Conservation (phyloP, 164 flowering plant genomes). For the Malania oleifera region DNA sequence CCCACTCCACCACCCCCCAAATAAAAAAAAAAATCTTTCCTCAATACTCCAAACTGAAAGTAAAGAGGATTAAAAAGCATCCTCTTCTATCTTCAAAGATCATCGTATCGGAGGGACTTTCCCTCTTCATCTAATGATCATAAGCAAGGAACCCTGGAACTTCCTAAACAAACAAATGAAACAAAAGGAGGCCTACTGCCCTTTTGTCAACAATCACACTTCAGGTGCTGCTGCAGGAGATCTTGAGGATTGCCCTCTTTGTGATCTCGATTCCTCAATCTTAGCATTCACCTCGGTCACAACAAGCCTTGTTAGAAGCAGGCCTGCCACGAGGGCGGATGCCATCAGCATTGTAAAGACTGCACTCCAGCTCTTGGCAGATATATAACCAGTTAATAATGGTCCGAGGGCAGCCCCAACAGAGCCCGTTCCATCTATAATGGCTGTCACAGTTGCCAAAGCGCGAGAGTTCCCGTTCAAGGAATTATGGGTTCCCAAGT, state of each 20-base stretch:
- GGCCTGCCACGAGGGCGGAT: constrained; percentile 60
- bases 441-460: constrained; percentile 77
- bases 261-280: constrained; percentile 34
- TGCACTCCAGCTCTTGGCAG: constrained; percentile 55
- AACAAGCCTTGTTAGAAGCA: constrained; percentile 58
- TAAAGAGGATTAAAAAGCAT: constrained; percentile 10
- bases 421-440: constrained; percentile 87
- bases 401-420: constrained; percentile 86
- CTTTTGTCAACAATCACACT: too few relatives aligned
- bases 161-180: background rate
- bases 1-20: too few relatives aligned
- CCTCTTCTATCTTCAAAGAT: constrained; percentile 6
- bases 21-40: too few relatives aligned
- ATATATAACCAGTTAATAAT: constrained; percentile 62
- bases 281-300: constrained; percentile 58
- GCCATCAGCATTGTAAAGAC: constrained; percentile 76
- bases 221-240: constrained; percentile 10
- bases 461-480: constrained; percentile 66
- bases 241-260: constrained; percentile 8
- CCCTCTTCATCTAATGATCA: constrained; percentile 2
- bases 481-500: constrained; percentile 70
- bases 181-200: too few relatives aligned
- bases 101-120: constrained; percentile 15
- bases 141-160: background rate
- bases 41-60: background rate